Evolutionary conservation across 2,329 filamentous ascomycete species (phyloP), one percentile per base, ranked within the genome.

Genomic region (Aspergillus japonicus): DNA sequence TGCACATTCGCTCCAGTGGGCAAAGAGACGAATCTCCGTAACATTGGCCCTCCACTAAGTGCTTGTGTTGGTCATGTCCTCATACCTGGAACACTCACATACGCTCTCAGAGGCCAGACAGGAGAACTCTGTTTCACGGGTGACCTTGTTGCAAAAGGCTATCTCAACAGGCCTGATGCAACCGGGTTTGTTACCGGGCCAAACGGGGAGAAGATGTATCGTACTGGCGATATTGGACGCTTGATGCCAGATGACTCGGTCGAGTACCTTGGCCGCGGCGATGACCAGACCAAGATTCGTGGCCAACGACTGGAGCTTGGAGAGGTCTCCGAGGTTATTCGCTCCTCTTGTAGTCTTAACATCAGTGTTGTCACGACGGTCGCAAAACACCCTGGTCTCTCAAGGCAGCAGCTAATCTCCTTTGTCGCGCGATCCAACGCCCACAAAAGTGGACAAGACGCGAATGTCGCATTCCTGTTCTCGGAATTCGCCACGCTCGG

Each of bases 261-360:
- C 4, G 77, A 91, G 6, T 91, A 94, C 42, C 75, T 87, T 10
- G 90, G 91, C 5, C 84, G 92, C 47, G 80, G 89, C 16, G 92
- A 96, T 66, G 89, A 90, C 61, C 92, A 96, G 72, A 82, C 96
- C 58, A 96, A 96, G 72, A 83, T 96, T 14, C 85, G 91, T 44
- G 92, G 92, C 0, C 89, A 94, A 66, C 82, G 92, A 56, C 87
- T 96, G 26, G 92, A 96, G 71, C 83, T 92, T 11, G 85, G 85
- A 1, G 92, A 96, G 70, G 89, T 96, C 53, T 69, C 67, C 1
- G 72, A 74, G 55, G 67, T 71, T 2, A 59, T 75, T n/a, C 64
- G 69, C 47, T 61, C 67, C 0, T 66, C 67, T 10, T 68, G 66
- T 1, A 42, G 54, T 1, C 42, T 64, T n/a, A 50, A 50, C 0